These are phyloP conservation scores for Magnolia sinica DNA, from an alignment of 164 flowering plant genomes.

Conservation along the genomic window DNA sequence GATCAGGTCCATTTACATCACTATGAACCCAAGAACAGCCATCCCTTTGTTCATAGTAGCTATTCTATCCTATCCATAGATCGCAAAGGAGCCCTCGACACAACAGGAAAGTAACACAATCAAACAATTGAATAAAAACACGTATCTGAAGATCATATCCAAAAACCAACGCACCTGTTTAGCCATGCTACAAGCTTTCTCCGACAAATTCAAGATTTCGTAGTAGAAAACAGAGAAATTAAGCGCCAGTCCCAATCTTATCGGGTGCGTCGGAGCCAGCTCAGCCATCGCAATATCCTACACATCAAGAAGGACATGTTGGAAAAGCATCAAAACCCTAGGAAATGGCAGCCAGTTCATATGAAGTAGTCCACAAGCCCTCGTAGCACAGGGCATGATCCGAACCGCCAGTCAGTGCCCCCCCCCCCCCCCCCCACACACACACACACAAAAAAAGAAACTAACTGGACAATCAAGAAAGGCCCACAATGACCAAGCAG, in stretches of 20 bases:
- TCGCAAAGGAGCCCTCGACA: neutral
- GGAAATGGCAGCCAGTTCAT: no score
- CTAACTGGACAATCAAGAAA: no score
- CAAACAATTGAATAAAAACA: neutral
- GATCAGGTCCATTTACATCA: neutral
- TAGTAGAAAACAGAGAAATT: constrained; percentile 90
- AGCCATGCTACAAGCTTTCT: constrained; percentile 78
- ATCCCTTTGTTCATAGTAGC: neutral
- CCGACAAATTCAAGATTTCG: constrained; percentile 74
- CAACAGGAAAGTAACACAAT: neutral
- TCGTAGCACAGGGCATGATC: no score
- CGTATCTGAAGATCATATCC: neutral
- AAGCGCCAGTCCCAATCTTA: constrained; percentile 74
- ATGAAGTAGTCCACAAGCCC: no score
- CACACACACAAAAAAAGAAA: no score
- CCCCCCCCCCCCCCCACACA: no score
- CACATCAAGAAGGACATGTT: neutral
- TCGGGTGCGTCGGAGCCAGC: constrained; percentile 77
- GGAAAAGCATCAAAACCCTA: neutral
- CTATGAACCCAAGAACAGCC: neutral
- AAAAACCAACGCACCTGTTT: constrained; percentile 42
- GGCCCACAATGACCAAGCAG: no score
- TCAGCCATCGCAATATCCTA: constrained; percentile 69
- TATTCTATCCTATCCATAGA: neutral
- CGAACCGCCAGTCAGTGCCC: no score